Evolutionary conservation across 768 basidiomycete species (phyloP).

Genomic region (Cyclocybe cylindracea): DNA sequence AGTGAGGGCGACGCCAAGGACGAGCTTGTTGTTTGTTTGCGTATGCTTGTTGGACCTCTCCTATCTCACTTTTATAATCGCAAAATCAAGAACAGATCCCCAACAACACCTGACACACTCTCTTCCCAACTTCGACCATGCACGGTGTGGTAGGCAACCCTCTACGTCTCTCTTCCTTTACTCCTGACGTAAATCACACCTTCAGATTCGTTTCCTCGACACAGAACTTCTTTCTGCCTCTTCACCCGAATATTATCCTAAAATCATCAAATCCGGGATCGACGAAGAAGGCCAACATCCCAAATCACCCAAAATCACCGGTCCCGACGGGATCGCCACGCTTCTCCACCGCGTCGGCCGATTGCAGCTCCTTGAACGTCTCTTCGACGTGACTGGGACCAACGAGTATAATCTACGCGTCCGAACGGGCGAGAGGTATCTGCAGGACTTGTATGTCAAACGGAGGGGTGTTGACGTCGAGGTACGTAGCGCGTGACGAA

Average conservation of each 20-base stretch:
- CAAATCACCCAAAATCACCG: constrained; percentile 20
- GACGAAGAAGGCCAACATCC: constrained; percentile 25
- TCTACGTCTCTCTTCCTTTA: background rate
- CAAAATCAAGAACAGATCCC: too few species aligned
- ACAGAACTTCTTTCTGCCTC: constrained; percentile 20
- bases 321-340: constrained; percentile 19
- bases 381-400: constrained; percentile 20
- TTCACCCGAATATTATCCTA: constrained; percentile 21
- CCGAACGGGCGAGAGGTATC: background rate
- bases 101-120: too few species aligned
- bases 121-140: constrained; percentile 1
- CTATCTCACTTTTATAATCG: too few species aligned
- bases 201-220: constrained; percentile 21
- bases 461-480: constrained; percentile 7
- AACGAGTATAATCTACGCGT: constrained; percentile 15
- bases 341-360: constrained; percentile 19
- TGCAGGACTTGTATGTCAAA: constrained; percentile 10
- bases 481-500: constrained; percentile 1
- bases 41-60: too few species aligned
- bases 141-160: constrained; percentile 14
- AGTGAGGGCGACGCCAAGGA: too few species aligned
- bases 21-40: too few species aligned
- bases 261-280: constrained; percentile 26
- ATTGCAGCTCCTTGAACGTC: constrained; percentile 19
- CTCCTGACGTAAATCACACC: background rate